These are phyloP conservation scores for Macrocybe gigantea DNA, from an alignment of 768 basidiomycete genomes.

Conservation along the genomic window DNA sequence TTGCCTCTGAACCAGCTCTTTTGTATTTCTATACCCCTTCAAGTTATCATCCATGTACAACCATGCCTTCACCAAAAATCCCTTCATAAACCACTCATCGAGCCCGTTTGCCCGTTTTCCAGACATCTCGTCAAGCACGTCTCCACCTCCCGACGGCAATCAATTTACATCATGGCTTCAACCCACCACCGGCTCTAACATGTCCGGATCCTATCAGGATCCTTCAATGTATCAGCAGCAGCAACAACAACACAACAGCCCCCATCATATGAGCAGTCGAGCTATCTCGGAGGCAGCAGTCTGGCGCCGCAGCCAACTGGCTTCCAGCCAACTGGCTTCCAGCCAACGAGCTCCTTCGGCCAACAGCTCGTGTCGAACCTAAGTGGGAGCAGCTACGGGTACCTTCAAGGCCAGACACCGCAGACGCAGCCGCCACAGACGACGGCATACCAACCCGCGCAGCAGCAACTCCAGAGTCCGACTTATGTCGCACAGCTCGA, in stretches of 20 bases:
- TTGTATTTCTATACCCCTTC: slow-evolving; percentile 8
- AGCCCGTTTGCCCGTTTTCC: slow-evolving; percentile 55
- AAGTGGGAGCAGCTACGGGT: slow-evolving; percentile 34
- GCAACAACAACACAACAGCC: slow-evolving; percentile 20
- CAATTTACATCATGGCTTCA: slow-evolving; percentile 37
- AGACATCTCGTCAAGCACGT: slow-evolving; percentile 37
- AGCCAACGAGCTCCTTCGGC: slow-evolving; percentile 50
- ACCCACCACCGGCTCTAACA: slow-evolving; percentile 8
- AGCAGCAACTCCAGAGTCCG: slow-evolving; percentile 43
- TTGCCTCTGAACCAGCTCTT: not conserved
- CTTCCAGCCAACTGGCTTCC: slow-evolving; percentile 32
- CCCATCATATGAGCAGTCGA: not conserved
- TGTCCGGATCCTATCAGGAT: slow-evolving; percentile 21
- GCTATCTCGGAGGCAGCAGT: slow-evolving; percentile 17
- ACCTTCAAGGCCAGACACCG: slow-evolving; percentile 24
- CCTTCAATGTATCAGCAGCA: slow-evolving; percentile 27
- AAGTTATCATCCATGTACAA: slow-evolving; percentile 30
- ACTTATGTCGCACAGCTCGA: slow-evolving; percentile 47
- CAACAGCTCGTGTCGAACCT: slow-evolving; percentile 42
- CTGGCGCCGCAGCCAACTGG: slow-evolving; percentile 12
- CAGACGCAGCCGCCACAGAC: slow-evolving; percentile 13
- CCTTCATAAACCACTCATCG: slow-evolving; percentile 53
- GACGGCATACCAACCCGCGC: slow-evolving; percentile 32
- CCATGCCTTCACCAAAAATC: slow-evolving; percentile 55
- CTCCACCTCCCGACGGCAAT: slow-evolving; percentile 14